phyloP scores from a whole-genome alignment of 2,329 filamentous ascomycete genomes.

The Lachnellula arida region DNA sequence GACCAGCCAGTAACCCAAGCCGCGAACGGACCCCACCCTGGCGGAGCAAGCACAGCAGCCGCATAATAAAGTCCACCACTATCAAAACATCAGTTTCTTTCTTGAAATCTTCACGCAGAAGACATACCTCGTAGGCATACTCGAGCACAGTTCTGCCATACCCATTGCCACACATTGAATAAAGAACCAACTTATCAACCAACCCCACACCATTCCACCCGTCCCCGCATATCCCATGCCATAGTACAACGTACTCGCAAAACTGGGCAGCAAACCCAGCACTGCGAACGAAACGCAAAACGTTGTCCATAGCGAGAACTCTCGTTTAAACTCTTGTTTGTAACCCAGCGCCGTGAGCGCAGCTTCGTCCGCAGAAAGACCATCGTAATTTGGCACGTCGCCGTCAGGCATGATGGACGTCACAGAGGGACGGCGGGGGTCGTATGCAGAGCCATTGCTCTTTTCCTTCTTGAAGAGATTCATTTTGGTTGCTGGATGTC shows the following conservation, averaged over 20 bases:
- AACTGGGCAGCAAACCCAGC: conserved; percentile 64
- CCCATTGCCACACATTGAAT: conserved; percentile 66
- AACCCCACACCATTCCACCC: conserved; percentile 70
- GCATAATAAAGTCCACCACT: conserved; percentile 71
- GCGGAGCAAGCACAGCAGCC: conserved; percentile 63
- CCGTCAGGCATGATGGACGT: conserved; percentile 46
- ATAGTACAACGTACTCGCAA: conserved; percentile 68
- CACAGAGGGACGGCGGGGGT: conserved; percentile 33
- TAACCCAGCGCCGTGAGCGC: conserved; percentile 57
- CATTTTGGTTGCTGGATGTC: neutral
- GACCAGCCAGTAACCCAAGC: conserved; percentile 68
- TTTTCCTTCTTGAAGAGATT: conserved; percentile 9
- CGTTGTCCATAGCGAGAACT: conserved; percentile 69
- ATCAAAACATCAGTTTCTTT: conserved; percentile 2
- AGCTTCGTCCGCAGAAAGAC: conserved; percentile 52
- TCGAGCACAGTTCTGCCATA: conserved; percentile 68
- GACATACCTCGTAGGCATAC: conserved; percentile 60
- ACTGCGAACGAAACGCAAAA: conserved; percentile 73
- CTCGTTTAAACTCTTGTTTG: conserved; percentile 51
- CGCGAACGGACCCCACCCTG: conserved; percentile 60
- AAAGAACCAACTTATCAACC: conserved; percentile 67
- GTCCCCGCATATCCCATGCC: conserved; percentile 58
- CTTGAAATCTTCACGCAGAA: neutral
- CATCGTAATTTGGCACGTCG: conserved; percentile 42
- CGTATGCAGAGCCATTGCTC: conserved; percentile 4